Percentiles rank a stretch among this genome's conserved stretches.
These are phyloP conservation scores for Xylariaceae sp. DNA, from an alignment of 2,329 filamentous ascomycete genomes.

Conservation along the genomic window DNA sequence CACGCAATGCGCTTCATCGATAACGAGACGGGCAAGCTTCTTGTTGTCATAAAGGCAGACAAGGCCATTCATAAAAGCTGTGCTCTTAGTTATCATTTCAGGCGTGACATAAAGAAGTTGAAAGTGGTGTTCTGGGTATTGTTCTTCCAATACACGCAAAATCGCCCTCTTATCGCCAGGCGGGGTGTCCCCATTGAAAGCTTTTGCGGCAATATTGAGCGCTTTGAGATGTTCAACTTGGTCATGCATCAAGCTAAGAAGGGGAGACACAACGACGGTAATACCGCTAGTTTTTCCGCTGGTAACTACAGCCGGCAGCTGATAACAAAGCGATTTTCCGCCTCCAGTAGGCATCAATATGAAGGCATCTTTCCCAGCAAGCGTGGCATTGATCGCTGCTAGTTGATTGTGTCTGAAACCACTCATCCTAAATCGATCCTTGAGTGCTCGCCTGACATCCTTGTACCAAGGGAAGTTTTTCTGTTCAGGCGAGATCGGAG, in stretches of 20 bases:
- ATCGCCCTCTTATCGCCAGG: conserved; percentile 61
- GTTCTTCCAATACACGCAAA: conserved; percentile 57
- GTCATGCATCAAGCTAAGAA: conserved; percentile 95
- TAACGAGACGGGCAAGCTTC: conserved; percentile 84
- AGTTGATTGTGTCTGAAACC: conserved; percentile 90
- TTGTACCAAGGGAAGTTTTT: conserved; percentile 77
- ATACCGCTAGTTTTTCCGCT: conserved; percentile 80
- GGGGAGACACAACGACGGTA: conserved; percentile 89
- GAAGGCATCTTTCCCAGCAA: conserved; percentile 84
- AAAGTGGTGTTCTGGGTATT: conserved; percentile 68
- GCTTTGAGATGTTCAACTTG: conserved; percentile 79
- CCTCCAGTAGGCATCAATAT: conserved; percentile 97
- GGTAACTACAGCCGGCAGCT: conserved; percentile 79
- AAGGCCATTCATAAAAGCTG: conserved; percentile 62
- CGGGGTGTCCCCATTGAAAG: conserved; percentile 75
- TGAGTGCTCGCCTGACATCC: conserved; percentile 77
- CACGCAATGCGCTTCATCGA: conserved; percentile 98
- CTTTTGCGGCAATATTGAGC: conserved; percentile 71
- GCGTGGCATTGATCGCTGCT: conserved; percentile 90
- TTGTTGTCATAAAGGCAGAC: conserved; percentile 62
- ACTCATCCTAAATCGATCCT: conserved; percentile 75
- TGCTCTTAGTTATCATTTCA: conserved; percentile 89
- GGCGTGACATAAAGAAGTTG: conserved; percentile 93
- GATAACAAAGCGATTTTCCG: conserved; percentile 95
- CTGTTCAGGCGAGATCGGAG: conserved; percentile 45